A percentile compares a stretch with the other conserved stretches of the same genome.
Evolutionary conservation across 2,329 filamentous ascomycete species (phyloP).

Genomic region (Amylocarpus encephaloides): DNA sequence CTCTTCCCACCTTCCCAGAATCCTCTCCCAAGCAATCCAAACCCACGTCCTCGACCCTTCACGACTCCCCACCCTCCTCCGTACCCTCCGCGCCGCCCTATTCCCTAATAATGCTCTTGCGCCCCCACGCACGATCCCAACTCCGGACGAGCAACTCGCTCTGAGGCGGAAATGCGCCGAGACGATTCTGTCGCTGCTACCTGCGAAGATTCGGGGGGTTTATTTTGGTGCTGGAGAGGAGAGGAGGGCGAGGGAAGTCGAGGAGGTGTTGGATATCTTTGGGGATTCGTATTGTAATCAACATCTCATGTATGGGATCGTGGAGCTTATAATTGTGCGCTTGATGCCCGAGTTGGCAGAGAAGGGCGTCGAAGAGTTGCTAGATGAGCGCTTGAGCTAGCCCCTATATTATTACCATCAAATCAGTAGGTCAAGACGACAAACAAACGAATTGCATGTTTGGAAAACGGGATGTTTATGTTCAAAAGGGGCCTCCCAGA

Average conservation of each 20-base stretch:
- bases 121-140: slow-evolving; percentile 54
- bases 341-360: slow-evolving; percentile 79
- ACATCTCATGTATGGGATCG: slow-evolving; percentile 74
- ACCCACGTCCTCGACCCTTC: slow-evolving; percentile 55
- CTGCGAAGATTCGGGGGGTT: slow-evolving; percentile 30
- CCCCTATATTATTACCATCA: background rate
- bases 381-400: slow-evolving; percentile 60
- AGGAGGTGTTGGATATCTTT: slow-evolving; percentile 64
- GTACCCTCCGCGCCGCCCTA: slow-evolving; percentile 66
- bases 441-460: too few relatives aligned
- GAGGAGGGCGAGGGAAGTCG: slow-evolving; percentile 32
- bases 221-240: slow-evolving; percentile 39
- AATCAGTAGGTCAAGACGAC: too few relatives aligned
- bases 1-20: slow-evolving; percentile 17
- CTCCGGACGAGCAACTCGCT: slow-evolving; percentile 51
- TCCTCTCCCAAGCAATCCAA: slow-evolving; percentile 50
- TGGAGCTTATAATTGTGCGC: slow-evolving; percentile 76
- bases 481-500: background rate
- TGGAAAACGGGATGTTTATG: background rate
- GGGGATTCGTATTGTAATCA: slow-evolving; percentile 86
- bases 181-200: slow-evolving; percentile 44
- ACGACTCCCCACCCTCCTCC: slow-evolving; percentile 60
- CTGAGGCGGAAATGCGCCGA: slow-evolving; percentile 63
- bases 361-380: slow-evolving; percentile 62
- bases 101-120: slow-evolving; percentile 82